These are phyloP conservation scores for Combretum micranthum DNA, from an alignment of 345 rosid genomes.

Conservation along the genomic window DNA sequence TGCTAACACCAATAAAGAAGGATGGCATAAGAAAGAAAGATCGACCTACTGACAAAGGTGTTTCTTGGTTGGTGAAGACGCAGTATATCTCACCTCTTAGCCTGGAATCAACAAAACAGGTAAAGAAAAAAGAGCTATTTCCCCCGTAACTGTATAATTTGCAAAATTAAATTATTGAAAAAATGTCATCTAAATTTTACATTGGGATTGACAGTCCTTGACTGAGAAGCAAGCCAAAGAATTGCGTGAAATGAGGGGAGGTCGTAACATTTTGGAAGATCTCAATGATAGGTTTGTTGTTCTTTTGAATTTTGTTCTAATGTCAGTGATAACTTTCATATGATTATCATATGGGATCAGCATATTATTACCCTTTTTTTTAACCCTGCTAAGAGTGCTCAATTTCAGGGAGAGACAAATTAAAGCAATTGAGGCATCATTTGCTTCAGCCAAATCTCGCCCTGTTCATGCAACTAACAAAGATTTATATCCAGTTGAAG, in stretches of 20 bases:
- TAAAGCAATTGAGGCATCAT: conserved; percentile 85
- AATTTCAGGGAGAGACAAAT: conserved; percentile 77
- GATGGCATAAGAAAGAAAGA: conserved; percentile 87
- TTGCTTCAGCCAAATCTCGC: conserved; percentile 66
- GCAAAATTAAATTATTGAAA: neutral
- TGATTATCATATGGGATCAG: conserved; percentile 1
- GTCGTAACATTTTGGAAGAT: conserved; percentile 59
- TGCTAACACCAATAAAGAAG: conserved; percentile 67
- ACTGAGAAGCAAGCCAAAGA: conserved; percentile 97
- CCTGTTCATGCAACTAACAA: conserved; percentile 91
- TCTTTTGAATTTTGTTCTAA: conserved; percentile 7
- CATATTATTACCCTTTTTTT: conserved; percentile 9
- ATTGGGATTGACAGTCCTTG: conserved; percentile 57
- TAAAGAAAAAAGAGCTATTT: conserved; percentile 13
- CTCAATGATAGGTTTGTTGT: conserved; percentile 66
- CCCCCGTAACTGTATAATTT: neutral
- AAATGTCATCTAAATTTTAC: conserved; percentile 5
- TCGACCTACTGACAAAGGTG: conserved; percentile 91
- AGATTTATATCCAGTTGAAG: conserved; percentile 62
- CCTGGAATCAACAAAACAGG: conserved; percentile 82
- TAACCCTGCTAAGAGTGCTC: neutral
- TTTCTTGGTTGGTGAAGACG: conserved; percentile 95
- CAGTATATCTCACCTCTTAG: conserved; percentile 90
- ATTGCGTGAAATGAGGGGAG: conserved; percentile 74
- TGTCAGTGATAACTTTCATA: too few relatives aligned